Base-by-base conservation (phyloP, 192 early-diverging fungal genomes). In the Jimgerdemannia lactiflua region DNA sequence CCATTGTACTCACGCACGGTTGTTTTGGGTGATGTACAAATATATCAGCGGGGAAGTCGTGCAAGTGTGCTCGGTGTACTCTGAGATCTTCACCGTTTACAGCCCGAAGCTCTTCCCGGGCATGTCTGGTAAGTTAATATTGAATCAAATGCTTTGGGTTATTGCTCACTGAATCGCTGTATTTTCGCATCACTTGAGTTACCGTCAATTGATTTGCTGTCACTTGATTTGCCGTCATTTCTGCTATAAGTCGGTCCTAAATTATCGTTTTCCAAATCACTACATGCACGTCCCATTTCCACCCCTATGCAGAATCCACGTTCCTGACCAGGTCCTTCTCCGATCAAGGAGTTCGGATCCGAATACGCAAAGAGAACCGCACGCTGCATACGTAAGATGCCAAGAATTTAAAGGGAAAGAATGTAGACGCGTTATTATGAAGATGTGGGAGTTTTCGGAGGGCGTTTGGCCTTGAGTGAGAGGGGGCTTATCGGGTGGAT, bases 21-120 rank as follows among this genome's bases (percentile, higher is more conserved):
- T 9, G 54, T 17, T 9, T 76, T 69, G 64, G 6, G 19, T 7
- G 70, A n/a, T 6, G n/a, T 54, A n/a, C 19, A 65, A 70, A 14
- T 75, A 29, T 43, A 39, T 75, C 42, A 74, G 78, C 3, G 77
- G 74, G 29, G 89, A 93, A 75, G 91, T 95, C 40, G 91, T 92
- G 78, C 94, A 91, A 79, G 94, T 93, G 80, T 87, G 91, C 43
- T 91, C 92, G 39, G 90, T 93, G 44, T 87, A 89, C 40, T 96
- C 96, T 3, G 89, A 93, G 6, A 82, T 89, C 42, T 95, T 96
- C 79, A 91, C 88, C 29, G 94, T 96, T 0, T 96, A 93, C 70
- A 93, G 94, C 63, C 93, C 96, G 20, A 98, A 98, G 85, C 92
- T 92, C 78, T 98, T 98, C 70, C 96, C 96, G 7, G 96, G 96